Base-by-base conservation (phyloP, 768 basidiomycete species). In the Cystoderma amianthinum region DNA sequence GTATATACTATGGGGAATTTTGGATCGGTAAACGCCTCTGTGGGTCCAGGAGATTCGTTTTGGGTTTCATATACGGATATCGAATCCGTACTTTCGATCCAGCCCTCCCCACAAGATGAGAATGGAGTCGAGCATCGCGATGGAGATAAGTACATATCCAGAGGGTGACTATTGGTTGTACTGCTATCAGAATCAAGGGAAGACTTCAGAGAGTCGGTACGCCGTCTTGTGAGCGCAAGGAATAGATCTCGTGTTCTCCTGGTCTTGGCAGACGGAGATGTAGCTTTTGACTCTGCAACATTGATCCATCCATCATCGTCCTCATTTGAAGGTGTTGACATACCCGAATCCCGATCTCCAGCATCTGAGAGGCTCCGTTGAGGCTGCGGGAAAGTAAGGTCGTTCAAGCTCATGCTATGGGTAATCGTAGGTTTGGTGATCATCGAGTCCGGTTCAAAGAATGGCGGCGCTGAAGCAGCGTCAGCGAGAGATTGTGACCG, bases 301-400 rank as follows among this genome's bases (percentile, higher is more conserved):
- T 64, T 61, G 38, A 72, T 67, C 71, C 71, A 74, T 1, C 71
- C 71, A 28, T 71, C 71, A 2, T 55, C 69, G 5, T 68, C 65
- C 10, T 65, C 64, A n/a, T 56, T 48, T 4, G 60, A 53, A 3
- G 64, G 63, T 3, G 61, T 60, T 4, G 62, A 59, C 2, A 60
- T 43, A 5, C 53, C 49, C 21, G 59, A 60, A 22, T 45, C 54
- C 44, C 50, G 54, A 37, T 63, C 60, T 23, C 59, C 58, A 44
- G 65, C 64, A 42, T 72, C 69, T 10, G 67, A 67, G n/a, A 63
- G 57, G 28, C 60, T 59, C 5, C 57, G 50, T 33, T 64, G 63
- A 15, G 64, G 63, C 23, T 60, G 57, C 28, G 63, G 44, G 17
- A 61, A 47, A 11, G 44, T 51, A 9, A 57, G 30, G 30, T 64